phyloP scores from a whole-genome alignment of 2,329 filamentous ascomycete genomes.

The Fusarium beomiforme region DNA sequence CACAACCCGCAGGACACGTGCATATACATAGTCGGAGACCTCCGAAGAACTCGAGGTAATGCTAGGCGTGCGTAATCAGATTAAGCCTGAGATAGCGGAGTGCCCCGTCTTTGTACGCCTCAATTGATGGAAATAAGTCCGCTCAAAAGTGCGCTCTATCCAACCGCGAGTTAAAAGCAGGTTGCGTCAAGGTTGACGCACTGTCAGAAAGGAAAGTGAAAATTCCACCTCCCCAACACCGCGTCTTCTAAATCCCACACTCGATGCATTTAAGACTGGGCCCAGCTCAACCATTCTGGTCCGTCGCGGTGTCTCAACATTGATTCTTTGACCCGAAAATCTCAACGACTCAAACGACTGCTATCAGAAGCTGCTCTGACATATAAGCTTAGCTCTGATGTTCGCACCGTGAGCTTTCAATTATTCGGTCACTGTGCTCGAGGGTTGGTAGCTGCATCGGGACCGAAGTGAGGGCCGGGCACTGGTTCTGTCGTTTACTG shows the following conservation, averaged over 20 bases:
- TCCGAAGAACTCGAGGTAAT: background rate
- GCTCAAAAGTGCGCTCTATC: conserved; percentile 31
- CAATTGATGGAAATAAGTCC: conserved; percentile 39
- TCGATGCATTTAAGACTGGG: conserved; percentile 13
- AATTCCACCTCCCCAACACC: conserved; percentile 28
- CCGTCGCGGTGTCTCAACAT: conserved; percentile 21
- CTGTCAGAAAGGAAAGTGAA: conserved; percentile 30
- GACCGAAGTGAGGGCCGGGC: background rate
- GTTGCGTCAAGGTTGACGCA: conserved; percentile 26
- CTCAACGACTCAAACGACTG: conserved; percentile 16
- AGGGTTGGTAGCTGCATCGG: conserved; percentile 8
- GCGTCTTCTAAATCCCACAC: conserved; percentile 21
- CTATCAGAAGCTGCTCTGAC: conserved; percentile 9
- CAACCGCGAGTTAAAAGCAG: conserved; percentile 27
- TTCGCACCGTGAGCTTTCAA: conserved; percentile 15
- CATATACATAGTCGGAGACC: conserved; percentile 12
- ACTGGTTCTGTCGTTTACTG: conserved; percentile 14
- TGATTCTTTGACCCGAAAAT: conserved; percentile 13
- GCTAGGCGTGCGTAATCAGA: conserved; percentile 1
- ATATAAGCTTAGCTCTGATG: conserved; percentile 8
- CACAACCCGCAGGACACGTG: conserved; percentile 2
- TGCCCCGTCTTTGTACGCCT: conserved; percentile 33
- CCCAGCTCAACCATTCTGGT: conserved; percentile 2
- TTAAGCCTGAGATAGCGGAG: conserved; percentile 16
- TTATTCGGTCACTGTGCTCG: background rate